A percentile compares a stretch with the other conserved stretches of the same genome.
These are phyloP conservation scores for Lactarius quietus DNA, from an alignment of 768 basidiomycete species.

Conservation along the genomic window DNA sequence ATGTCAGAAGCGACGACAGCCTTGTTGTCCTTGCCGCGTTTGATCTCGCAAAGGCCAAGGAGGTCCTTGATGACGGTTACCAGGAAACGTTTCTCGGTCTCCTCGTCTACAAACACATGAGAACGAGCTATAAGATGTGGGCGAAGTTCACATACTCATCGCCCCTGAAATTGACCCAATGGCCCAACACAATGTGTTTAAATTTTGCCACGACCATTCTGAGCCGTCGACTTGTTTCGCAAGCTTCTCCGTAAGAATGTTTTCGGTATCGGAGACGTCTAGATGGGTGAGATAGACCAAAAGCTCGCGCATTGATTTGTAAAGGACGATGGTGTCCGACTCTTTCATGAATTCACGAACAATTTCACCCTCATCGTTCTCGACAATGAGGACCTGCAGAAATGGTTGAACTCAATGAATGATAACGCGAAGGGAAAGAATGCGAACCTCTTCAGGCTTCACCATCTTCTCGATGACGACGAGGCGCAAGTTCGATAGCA, in stretches of 20 bases:
- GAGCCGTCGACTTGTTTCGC: constrained; percentile 95
- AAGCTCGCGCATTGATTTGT: constrained; percentile 98
- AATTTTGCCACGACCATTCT: constrained; percentile 99
- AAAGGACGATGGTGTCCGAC: constrained; percentile 95
- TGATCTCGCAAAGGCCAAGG: constrained; percentile 95
- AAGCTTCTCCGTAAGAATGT: constrained; percentile 95
- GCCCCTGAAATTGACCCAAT: constrained; percentile 99
- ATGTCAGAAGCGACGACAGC: constrained; percentile 95
- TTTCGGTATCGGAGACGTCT: constrained; percentile 94
- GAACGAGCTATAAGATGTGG: not conserved
- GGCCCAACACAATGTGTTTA: constrained; percentile 99
- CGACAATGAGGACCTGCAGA: constrained; percentile 87
- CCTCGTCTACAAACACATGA: constrained; percentile 65
- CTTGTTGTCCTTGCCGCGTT: constrained; percentile 99
- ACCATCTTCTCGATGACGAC: constrained; percentile 99
- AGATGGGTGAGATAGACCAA: constrained; percentile 97
- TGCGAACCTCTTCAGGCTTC: constrained; percentile 91
- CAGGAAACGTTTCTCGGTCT: constrained; percentile 97
- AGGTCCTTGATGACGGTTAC: constrained; percentile 99
- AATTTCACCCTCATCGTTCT: constrained; percentile 99
- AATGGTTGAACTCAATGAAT: constrained; percentile 4
- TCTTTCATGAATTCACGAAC: constrained; percentile 99
- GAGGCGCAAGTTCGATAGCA: constrained; percentile 87
- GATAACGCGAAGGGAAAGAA: constrained; percentile 7
- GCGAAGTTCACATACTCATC: constrained; percentile 71